Percentiles rank a stretch among this genome's conserved stretches.
Evolutionary conservation across 805 yeast species (phyloP).

Genomic region (Blastobotrys chiropterorum): DNA sequence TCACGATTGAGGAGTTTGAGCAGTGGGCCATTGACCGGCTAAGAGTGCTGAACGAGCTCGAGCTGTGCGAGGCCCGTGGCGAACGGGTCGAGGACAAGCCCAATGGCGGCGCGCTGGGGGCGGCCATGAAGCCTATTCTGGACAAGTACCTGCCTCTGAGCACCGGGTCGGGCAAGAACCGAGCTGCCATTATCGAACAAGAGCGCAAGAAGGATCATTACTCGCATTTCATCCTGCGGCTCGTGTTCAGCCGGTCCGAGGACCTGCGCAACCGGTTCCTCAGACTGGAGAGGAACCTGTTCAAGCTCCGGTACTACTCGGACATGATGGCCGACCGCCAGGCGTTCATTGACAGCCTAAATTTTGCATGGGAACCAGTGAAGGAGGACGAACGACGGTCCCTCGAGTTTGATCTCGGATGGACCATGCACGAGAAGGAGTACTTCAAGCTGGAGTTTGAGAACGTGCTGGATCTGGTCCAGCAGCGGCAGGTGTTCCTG

Average conservation of each 20-base stretch:
- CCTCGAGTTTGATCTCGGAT: conserved; percentile 43
- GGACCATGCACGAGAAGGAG: conserved; percentile 43
- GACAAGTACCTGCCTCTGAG: conserved; percentile 60
- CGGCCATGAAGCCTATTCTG: conserved; percentile 60
- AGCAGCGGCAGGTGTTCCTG: conserved; percentile 63
- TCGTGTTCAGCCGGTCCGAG: conserved; percentile 79
- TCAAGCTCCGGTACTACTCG: conserved; percentile 63
- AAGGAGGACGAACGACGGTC: conserved; percentile 51
- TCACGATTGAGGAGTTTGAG: conserved; percentile 89
- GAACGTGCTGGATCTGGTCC: conserved; percentile 69
- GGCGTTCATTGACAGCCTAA: conserved; percentile 58
- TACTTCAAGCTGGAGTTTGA: conserved; percentile 87
- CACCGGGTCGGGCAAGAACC: conserved; percentile 22
- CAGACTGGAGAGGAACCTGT: conserved; percentile 66
- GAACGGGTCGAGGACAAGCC: conserved; percentile 27
- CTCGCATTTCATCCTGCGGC: conserved; percentile 79
- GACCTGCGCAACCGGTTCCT: conserved; percentile 78
- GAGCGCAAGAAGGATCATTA: conserved; percentile 87
- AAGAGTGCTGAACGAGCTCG: conserved; percentile 77
- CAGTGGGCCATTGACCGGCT: conserved; percentile 92
- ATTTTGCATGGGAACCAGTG: conserved; percentile 69
- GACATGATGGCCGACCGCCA: conserved; percentile 62
- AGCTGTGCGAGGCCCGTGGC: conserved; percentile 59
- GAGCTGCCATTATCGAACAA: conserved; percentile 28
- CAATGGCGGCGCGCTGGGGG: conserved; percentile 18